Conservation (phyloP, 192 early-diverging fungal genomes). For the Entophlyctis helioformis region DNA sequence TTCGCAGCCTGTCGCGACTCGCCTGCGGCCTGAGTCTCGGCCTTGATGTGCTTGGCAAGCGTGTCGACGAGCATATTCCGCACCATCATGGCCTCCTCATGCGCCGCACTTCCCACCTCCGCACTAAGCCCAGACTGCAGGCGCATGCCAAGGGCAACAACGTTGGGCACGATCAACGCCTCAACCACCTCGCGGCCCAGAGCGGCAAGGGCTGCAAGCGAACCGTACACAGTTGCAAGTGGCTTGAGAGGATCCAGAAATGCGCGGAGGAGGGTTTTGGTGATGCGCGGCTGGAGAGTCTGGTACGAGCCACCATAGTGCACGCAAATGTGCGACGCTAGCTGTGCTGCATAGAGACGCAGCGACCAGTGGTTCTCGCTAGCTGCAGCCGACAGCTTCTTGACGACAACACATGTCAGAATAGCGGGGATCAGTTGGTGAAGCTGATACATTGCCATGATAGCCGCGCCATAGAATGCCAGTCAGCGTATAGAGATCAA, state of each 20-base stretch:
- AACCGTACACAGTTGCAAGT: slow-evolving; percentile 78
- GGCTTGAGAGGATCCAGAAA: slow-evolving; percentile 81
- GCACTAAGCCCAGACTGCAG: too few species aligned
- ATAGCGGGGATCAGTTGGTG: slow-evolving; percentile 93
- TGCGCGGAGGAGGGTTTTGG: slow-evolving; percentile 77
- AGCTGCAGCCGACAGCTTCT: slow-evolving; percentile 53
- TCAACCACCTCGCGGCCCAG: slow-evolving; percentile 71
- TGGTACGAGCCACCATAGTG: slow-evolving; percentile 73
- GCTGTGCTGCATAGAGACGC: slow-evolving; percentile 60
- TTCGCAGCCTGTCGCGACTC: too few species aligned
- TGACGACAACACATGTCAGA: slow-evolving; percentile 84
- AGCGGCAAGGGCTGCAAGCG: slow-evolving; percentile 61
- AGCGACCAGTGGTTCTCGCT: slow-evolving; percentile 75
- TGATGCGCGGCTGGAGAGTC: slow-evolving; percentile 77
- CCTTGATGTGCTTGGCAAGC: too few species aligned
- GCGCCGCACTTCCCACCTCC: too few species aligned
- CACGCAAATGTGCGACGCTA: slow-evolving; percentile 61
- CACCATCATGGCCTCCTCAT: too few species aligned
- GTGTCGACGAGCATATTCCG: too few species aligned
- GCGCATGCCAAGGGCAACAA: slow-evolving; percentile 19
- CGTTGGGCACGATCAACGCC: slow-evolving; percentile 38
- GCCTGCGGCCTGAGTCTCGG: too few species aligned
- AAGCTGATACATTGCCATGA: too few species aligned
- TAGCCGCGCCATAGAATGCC: slow-evolving; percentile 6
- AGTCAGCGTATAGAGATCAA: background rate